Base-by-base conservation (phyloP, 1,139 yeast genomes). In the Protomyces pachydermus region DNA sequence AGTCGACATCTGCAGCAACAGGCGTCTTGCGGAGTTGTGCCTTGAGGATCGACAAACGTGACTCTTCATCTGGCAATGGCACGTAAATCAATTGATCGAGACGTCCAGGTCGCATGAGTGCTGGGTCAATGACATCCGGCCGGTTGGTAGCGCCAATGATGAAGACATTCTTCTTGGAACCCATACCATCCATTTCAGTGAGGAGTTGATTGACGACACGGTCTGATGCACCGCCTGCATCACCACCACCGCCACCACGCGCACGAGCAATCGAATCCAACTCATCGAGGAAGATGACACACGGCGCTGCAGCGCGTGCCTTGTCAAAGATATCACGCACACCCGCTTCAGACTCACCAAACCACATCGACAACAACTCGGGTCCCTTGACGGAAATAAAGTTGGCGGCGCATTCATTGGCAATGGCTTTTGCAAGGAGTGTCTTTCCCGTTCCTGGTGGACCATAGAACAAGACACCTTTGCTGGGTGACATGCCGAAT, bases 361-460 rank as follows among this genome's bases (percentile, higher is more conserved):
- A 91, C 96, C 97, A 93, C 98, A 91, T 93, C 79, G 96, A 88
- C 74, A 93, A 83, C 74, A 91, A 83, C 78, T 93, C 98, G 46
- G 98, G 98, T 71, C 98, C 98, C 79, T 91, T 91, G 67, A 93
- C 97, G 58, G 96, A 88, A 70, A 93, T 91, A 78, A 93, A 93
- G 77, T 91, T 93, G 54, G 98, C 98, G 65, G 96, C 87, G 51
- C 91, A 97, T 77, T 93, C 98, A 65, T 97, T 91, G 57, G 98
- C 98, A 71, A 93, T 97, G 58, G 98, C 98, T 78, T 93, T 93
- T 55, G 98, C 98, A 72, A 93, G 82, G 73, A 93, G 81, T 5
- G 98, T 91, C 79, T 91, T 91, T 89, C 98, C 98, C 69, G 98
- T 91, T 86, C 98, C 98, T 68, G 98, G 98, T 65, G 98, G 98